A percentile compares a stretch with the other conserved stretches of the same genome.
phyloP scores from a whole-genome alignment of 75 land plant genomes.

The Pinus tabuliformis region DNA sequence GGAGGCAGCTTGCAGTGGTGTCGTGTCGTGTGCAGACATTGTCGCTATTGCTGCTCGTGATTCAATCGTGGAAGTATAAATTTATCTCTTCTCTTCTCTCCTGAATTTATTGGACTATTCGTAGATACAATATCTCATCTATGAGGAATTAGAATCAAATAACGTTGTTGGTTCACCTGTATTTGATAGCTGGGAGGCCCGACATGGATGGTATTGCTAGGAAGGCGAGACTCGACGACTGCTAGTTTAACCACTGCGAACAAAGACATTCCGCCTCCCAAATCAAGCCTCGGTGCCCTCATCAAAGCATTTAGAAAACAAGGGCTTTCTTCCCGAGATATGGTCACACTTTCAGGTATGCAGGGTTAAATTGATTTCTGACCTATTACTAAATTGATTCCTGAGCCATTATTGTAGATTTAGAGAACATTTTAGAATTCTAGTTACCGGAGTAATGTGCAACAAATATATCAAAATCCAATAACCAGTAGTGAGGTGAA shows the following conservation, averaged over 20 bases:
- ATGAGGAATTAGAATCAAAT: neutral
- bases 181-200: conserved; percentile 10
- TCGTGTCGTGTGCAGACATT: conserved; percentile 13
- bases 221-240: conserved; percentile 12
- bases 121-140: neutral
- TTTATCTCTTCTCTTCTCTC: neutral
- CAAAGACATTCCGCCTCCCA: neutral
- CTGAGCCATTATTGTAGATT: no score
- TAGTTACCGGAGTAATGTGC: no score
- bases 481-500: no score
- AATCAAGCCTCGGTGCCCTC: neutral
- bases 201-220: conserved; percentile 7
- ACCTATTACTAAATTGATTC: no score
- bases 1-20: neutral
- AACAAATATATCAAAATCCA: no score
- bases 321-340: neutral
- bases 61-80: neutral
- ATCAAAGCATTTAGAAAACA: neutral
- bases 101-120: neutral
- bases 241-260: conserved; percentile 12
- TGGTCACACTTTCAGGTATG: neutral
- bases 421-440: no score
- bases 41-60: conserved; percentile 14
- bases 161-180: no score
- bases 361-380: no score